A percentile compares a stretch with the other conserved stretches of the same genome.
These are phyloP conservation scores for Curvularia sp. DNA, from an alignment of 2,329 filamentous ascomycete genomes.

Conservation along the genomic window DNA sequence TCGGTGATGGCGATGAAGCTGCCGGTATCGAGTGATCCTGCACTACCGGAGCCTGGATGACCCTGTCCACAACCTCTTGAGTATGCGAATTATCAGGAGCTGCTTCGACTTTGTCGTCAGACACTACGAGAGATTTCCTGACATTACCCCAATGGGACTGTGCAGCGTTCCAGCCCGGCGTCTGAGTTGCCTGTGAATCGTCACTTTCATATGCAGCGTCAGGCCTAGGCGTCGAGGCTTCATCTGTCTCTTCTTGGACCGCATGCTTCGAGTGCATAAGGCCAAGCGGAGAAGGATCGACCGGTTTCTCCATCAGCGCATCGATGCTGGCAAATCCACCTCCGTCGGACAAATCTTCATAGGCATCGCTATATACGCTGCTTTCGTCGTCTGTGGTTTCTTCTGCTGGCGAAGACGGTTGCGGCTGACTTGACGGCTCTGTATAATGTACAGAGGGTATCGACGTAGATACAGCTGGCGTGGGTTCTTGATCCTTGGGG, in stretches of 20 bases:
- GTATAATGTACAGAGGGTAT: conserved; percentile 1
- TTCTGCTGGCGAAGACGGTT: conserved; percentile 15
- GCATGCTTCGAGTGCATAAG: conserved; percentile 37
- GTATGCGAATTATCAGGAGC: conserved; percentile 3
- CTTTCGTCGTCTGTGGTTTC: conserved; percentile 47
- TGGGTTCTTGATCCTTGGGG: neutral
- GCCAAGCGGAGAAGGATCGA: conserved; percentile 37
- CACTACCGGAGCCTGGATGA: conserved; percentile 21
- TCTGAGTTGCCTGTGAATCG: conserved; percentile 18
- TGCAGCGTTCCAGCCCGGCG: conserved; percentile 70
- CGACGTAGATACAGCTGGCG: conserved; percentile 1
- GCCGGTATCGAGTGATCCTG: conserved; percentile 11
- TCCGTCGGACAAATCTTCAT: conserved; percentile 72
- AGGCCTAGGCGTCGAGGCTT: conserved; percentile 22
- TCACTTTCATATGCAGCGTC: conserved; percentile 17
- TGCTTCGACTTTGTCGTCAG: conserved; percentile 16
- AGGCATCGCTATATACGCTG: conserved; percentile 77
- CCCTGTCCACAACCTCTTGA: conserved; percentile 15
- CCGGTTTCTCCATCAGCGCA: conserved; percentile 71
- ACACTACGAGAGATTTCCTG: conserved; percentile 64
- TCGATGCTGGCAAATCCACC: conserved; percentile 76
- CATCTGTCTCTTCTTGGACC: conserved; percentile 24
- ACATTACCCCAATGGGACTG: conserved; percentile 75
- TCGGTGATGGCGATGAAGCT: conserved; percentile 28
- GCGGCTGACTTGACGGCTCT: conserved; percentile 13